Base-by-base conservation (phyloP, 805 yeast species). In the Phaffomyces antillensis region DNA sequence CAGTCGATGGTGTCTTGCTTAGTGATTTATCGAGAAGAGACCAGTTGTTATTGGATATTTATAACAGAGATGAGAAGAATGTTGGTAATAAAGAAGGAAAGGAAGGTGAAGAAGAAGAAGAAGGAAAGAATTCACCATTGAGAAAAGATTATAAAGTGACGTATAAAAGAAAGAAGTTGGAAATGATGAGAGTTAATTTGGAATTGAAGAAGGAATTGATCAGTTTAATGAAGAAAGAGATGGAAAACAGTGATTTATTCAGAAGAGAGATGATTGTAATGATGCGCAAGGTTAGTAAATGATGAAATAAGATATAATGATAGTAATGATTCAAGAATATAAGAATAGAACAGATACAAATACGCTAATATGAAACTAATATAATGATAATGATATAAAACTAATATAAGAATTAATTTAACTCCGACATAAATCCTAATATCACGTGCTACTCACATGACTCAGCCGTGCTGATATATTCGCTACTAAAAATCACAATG, bases 191-290 rank as follows among this genome's bases (percentile, higher is more conserved):
- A 32, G 30, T 46, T 28, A 52, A 50, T 9, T n/a, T 48, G 11
- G 33, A 34, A 20, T 37, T 50, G 44, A 46, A 48, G n/a, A 30
- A 37, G 32, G 46, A 48, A 31, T 34, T 45, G 4, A 18, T 49
- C 18, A 9, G 13, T 25, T 15, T 37, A 24, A 24, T 39, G 26
- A 31, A 38, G 36, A 26, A 24, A 26, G 38, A 33, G 17, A 16
- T 17, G 25, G 30, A 18, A 8, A 39, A 32, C 2, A 37, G 24
- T 23, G 24, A 39, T 10, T 23, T 8, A 23, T 39, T 20, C 17
- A 39, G 41, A 32, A 12, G 11, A 5, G 37, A 40, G 31, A 33
- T 24, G 37, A 26, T 40, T 26, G 28, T 26, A 12, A 26, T 11
- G 28, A 26, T 26, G 28, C 3, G 8, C 7, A 40, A 17, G 23